Percentiles rank a stretch among this genome's conserved stretches.
Conservation (phyloP, 2,329 filamentous ascomycete species). For the Sphaerulina vaccinii region DNA sequence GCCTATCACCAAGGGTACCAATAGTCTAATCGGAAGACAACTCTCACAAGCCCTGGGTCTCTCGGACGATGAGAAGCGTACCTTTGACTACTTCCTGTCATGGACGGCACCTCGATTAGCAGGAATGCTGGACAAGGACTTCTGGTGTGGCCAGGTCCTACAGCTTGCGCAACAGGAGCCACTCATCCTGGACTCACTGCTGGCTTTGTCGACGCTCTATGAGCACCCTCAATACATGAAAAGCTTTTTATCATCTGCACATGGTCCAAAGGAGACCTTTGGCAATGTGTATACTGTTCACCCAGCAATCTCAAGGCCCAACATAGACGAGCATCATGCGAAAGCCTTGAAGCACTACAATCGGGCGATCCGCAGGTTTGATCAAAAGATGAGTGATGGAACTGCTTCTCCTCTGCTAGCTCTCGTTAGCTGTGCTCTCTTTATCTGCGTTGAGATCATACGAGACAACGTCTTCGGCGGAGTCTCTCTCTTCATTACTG, state of each 20-base stretch:
- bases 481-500: conserved; percentile 26
- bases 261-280: neutral
- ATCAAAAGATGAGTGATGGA: conserved; percentile 12
- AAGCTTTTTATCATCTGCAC: conserved; percentile 9
- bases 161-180: conserved; percentile 31
- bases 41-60: conserved; percentile 11
- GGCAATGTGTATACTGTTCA: neutral
- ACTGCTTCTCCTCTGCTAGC: conserved; percentile 21
- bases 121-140: conserved; percentile 23
- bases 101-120: conserved; percentile 26
- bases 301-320: conserved; percentile 7
- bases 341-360: conserved; percentile 30
- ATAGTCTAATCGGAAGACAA: neutral
- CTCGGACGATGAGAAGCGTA: conserved; percentile 15
- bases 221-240: conserved; percentile 27
- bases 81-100: conserved; percentile 27
- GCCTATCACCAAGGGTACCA: conserved; percentile 42
- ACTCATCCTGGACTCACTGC: conserved; percentile 20
- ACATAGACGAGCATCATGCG: conserved; percentile 17
- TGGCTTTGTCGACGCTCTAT: conserved; percentile 28
- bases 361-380: conserved; percentile 24
- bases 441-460: conserved; percentile 32
- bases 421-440: conserved; percentile 31
- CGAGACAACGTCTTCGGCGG: conserved; percentile 27
- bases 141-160: conserved; percentile 31